Evolutionary conservation across 129 eudicot species (phyloP), one percentile per base, ranked within the genome.

Genomic region (Flaveria brownii): DNA sequence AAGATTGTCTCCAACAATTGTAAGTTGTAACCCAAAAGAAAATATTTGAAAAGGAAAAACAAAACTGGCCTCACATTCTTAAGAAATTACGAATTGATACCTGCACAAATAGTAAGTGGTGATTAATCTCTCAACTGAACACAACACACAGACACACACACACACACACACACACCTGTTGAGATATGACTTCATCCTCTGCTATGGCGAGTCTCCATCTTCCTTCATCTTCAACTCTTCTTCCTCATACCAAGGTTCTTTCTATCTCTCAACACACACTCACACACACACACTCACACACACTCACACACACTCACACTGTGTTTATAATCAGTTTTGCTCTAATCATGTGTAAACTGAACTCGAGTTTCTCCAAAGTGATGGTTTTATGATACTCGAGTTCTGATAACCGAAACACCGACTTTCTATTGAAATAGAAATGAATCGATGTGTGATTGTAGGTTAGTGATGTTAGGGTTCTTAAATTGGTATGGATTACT

Each of bases 151-250:
- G 70, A 77, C 61, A 77, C 75, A n/a, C 25, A 67, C 56, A 77
- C 61, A 77, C 75, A n/a, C 25, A 67, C 56, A 28, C 30, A 28
- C 2, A 28, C 4, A 2, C 30, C 2, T 28, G 30, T 30, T 50
- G 54, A 16, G 28, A 42, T 5, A 36, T 51, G 10, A n/a, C 50
- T 5, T 49, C 30, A 2, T 30, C 33, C 13, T 45, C 72, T 49
- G 41, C 70, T 76, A 46, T 59, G 77, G 64, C 70, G 70, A 70
- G 70, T 71, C 20, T 59, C 66, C 70, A 56, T 28, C 63, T 78
- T 59, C 77, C 82, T 28, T 61, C 82, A 43, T 43, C 77, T 57
- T 78, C 82, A 57, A 20, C 82, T 18, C 76, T 70, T 70, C 52
- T 70, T 70, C 41, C 81, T 39, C 75, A 69, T 67, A 68, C 30